Percentiles rank a stretch among this genome's conserved stretches.
Conservation (phyloP, 257 asterid genomes). For the Nicotiana otophora region DNA sequence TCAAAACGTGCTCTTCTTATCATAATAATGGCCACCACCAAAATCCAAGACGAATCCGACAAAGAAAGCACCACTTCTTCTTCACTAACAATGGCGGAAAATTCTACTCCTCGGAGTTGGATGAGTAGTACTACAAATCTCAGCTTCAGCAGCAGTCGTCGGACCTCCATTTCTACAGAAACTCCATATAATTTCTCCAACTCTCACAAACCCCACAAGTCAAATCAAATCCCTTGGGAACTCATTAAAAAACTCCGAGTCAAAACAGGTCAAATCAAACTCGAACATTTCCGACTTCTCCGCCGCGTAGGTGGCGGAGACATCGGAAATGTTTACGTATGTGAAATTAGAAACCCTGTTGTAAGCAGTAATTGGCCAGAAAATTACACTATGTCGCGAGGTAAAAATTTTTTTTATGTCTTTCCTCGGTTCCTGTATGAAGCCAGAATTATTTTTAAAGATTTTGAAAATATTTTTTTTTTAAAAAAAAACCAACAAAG, state of each 20-base stretch:
- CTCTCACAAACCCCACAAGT: slow-evolving; percentile 37
- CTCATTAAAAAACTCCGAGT: slow-evolving; percentile 33
- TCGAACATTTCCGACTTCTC: slow-evolving; percentile 35
- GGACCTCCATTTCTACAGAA: slow-evolving; percentile 29
- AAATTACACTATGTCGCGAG: no score
- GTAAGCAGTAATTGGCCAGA: neutral
- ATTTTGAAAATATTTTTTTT: no score
- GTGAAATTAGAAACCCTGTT: slow-evolving; percentile 33
- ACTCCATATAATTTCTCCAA: neutral
- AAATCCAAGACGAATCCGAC: slow-evolving; percentile 39
- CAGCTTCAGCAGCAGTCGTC: slow-evolving; percentile 38
- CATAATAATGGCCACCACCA: slow-evolving; percentile 30
- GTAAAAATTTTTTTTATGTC: no score
- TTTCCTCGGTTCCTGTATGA: fast-evolving
- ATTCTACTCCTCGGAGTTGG: slow-evolving; percentile 35
- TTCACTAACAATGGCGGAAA: slow-evolving; percentile 37
- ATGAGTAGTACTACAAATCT: slow-evolving; percentile 31
- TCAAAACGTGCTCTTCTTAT: slow-evolving; percentile 17
- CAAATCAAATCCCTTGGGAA: slow-evolving; percentile 41
- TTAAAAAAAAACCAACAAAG: no score
- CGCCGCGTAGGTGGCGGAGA: slow-evolving; percentile 44
- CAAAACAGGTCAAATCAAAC: slow-evolving; percentile 38
- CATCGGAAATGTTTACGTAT: slow-evolving; percentile 36
- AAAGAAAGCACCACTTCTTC: slow-evolving; percentile 46
- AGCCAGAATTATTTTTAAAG: no score